A percentile compares a stretch with the other conserved stretches of the same genome.
Conservation (phyloP, 805 yeast species). For the Wickerhamiella bombiphila region DNA sequence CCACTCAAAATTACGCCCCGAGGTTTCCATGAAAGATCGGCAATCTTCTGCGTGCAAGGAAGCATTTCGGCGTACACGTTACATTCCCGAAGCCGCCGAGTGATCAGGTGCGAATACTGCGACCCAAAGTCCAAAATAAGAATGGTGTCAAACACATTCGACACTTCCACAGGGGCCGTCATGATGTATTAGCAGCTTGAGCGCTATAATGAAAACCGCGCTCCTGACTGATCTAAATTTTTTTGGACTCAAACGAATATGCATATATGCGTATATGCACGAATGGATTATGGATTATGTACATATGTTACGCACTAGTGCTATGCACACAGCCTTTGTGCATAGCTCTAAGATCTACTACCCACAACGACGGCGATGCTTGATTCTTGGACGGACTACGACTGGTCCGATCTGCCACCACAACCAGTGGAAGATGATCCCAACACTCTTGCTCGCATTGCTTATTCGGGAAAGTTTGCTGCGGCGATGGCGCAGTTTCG, state of each 20-base stretch:
- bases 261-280: too few relatives aligned
- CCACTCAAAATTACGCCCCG: constrained; percentile 94
- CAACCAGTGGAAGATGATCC: constrained; percentile 20
- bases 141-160: constrained; percentile 88
- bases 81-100: constrained; percentile 94
- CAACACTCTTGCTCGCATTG: constrained; percentile 25
- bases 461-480: constrained; percentile 58
- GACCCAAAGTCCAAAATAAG: constrained; percentile 96
- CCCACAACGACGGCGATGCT: too few relatives aligned
- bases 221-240: too few relatives aligned
- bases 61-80: constrained; percentile 98
- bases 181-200: too few relatives aligned
- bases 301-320: not conserved
- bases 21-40: constrained; percentile 86
- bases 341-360: too few relatives aligned
- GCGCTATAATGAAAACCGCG: too few relatives aligned
- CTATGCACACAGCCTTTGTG: not conserved
- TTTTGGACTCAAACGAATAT: too few relatives aligned
- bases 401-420: constrained; percentile 25
- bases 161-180: constrained; percentile 37
- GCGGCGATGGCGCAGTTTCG: constrained; percentile 46
- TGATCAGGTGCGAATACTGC: constrained; percentile 91
- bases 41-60: constrained; percentile 95
- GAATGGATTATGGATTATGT: too few relatives aligned
- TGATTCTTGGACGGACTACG: constrained; percentile 17